These are phyloP conservation scores for Coemansia sp. DNA, from an alignment of 371 early-diverging fungal genomes.

Conservation along the genomic window DNA sequence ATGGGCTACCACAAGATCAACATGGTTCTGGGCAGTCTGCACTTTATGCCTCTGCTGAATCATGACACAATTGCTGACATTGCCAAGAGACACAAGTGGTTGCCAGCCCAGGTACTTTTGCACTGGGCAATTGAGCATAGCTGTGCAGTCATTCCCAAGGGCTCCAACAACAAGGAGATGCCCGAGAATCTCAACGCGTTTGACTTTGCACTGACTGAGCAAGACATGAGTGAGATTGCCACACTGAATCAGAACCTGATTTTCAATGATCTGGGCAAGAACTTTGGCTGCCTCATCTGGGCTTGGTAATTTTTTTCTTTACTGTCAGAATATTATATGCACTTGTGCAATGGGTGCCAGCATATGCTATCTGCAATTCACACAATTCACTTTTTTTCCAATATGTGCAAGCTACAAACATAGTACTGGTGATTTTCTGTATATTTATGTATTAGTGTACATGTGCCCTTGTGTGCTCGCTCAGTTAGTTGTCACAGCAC, in stretches of 20 bases:
- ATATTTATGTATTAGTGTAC: too few relatives aligned
- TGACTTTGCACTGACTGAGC: slow-evolving; percentile 15
- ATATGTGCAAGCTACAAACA: too few relatives aligned
- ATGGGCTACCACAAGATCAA: slow-evolving; percentile 20
- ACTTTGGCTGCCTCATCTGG: slow-evolving; percentile 23
- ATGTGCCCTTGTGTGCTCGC: too few relatives aligned
- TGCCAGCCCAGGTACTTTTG: slow-evolving; percentile 71
- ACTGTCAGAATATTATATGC: background rate
- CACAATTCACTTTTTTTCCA: too few relatives aligned
- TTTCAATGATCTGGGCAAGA: slow-evolving; percentile 39
- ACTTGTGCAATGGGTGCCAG: too few relatives aligned
- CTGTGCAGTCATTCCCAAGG: slow-evolving; percentile 45
- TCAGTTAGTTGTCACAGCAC: too few relatives aligned
- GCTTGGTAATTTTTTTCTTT: slow-evolving; percentile 13
- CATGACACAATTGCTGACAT: slow-evolving; percentile 53
- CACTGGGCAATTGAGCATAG: slow-evolving; percentile 71
- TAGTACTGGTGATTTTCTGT: too few relatives aligned
- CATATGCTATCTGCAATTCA: too few relatives aligned
- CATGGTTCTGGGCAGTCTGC: slow-evolving; percentile 7
- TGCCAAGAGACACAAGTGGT: slow-evolving; percentile 59
- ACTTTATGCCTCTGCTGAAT: slow-evolving; percentile 18
- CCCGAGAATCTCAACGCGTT: slow-evolving; percentile 35
- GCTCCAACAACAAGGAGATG: slow-evolving; percentile 24
- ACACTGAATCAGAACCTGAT: slow-evolving; percentile 25
- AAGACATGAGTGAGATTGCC: slow-evolving; percentile 20